Evolutionary conservation across 2,329 filamentous ascomycete species (phyloP).

Genomic region (Elsinoe australis): DNA sequence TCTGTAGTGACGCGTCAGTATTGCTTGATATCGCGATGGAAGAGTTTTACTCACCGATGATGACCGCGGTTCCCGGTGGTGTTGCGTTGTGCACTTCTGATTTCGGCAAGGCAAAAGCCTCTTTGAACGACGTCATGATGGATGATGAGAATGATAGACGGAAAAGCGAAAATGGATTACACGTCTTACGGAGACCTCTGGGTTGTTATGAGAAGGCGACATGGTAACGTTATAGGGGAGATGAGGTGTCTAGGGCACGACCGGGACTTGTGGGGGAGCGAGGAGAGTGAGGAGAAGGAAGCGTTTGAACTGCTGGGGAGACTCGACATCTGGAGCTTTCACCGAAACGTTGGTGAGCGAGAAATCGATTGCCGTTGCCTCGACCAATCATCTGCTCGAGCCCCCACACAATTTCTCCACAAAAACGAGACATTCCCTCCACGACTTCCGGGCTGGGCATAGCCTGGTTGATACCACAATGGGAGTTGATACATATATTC

Average conservation of each 20-base stretch:
- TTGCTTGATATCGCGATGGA: neutral
- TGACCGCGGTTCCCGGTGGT: conserved; percentile 35
- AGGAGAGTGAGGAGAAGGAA: neutral
- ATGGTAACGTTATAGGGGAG: conserved; percentile 7
- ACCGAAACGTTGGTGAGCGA: too few relatives aligned
- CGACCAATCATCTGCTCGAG: neutral
- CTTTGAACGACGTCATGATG: conserved; percentile 30
- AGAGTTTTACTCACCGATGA: conserved; percentile 31
- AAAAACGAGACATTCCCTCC: conserved; percentile 10
- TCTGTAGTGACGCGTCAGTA: conserved; percentile 21
- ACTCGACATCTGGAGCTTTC: too few relatives aligned
- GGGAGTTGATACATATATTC: conserved; percentile 6
- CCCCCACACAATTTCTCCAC: conserved; percentile 1
- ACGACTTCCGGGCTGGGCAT: conserved; percentile 5
- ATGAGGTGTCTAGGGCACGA: conserved; percentile 4
- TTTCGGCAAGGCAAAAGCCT: conserved; percentile 35
- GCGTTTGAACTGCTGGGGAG: conserved; percentile 13
- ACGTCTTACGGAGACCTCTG: neutral
- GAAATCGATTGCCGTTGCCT: too few relatives aligned
- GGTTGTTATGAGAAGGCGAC: conserved; percentile 4
- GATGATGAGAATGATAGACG: conserved; percentile 10
- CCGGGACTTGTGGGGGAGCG: neutral
- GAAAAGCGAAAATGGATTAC: neutral
- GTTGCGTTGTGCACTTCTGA: conserved; percentile 33
- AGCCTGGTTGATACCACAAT: neutral